Base-by-base conservation (phyloP, 1,139 yeast genomes). In the Nematodospora anomalae region DNA sequence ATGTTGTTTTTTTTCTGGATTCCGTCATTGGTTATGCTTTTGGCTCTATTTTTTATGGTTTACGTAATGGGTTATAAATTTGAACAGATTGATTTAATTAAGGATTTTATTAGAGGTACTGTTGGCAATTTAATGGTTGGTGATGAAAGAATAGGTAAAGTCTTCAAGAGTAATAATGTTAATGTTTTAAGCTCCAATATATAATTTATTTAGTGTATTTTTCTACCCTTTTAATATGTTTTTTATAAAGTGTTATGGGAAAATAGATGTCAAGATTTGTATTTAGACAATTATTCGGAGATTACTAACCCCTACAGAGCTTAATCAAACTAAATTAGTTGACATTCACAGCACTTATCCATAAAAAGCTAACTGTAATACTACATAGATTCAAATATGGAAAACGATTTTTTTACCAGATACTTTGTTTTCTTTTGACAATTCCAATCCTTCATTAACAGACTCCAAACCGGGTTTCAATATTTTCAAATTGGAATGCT, bases 1-100 rank as follows among this genome's bases (percentile, higher is more conserved):
- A 84, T 88, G 88, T 68, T 89, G 50, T 65, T 88, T 41, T 85
- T 88, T 55, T 89, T 89, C 72, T 89, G 97, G 97, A 61, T 84
- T 43, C 94, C 94, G 3, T 67, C 80, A 24, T 67, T 84, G 58
- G 52, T 83, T 20, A 44, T 73, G 30, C 68, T 80, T 12, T 47
- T 79, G 2, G 71, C 83, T 1, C 60, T 77, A 33, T 71, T 79
- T 53, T 60, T 79, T 30, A 60, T 65, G 52, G 60, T 80, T 20
- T 62, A 73, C 41, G 68, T 71, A 24, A 68, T 80, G 53, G 85
- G 86, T 3, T 71, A 64, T 52, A 57, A 58, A 43, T 58, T 71
- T 38, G 67, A 65, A 42, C 43, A 57, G 35, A 62, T 70, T 35
- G 76, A 71, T 38, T 49, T 49, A 24, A 57, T 71, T 41, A 73